phyloP scores from a whole-genome alignment of 148 eudicot genomes.

The Vaccinium corymbosum region DNA sequence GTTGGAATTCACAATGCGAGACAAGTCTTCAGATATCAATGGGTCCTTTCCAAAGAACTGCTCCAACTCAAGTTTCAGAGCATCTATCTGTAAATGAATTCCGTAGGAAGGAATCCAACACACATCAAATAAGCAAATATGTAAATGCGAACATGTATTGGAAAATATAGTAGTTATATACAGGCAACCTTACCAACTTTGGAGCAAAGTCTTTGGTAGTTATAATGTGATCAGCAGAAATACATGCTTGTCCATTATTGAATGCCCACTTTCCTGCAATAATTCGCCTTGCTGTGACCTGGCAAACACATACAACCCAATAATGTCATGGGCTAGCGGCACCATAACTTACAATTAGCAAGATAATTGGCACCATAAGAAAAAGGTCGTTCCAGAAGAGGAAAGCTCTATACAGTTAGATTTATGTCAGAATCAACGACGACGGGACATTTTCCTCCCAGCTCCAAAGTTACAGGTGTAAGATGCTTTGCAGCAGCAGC shows the following conservation, averaged over 20 bases:
- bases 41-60: constrained; percentile 50
- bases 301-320: neutral
- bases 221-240: constrained; percentile 56
- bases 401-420: constrained; percentile 28
- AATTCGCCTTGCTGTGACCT: constrained; percentile 57
- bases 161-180: neutral
- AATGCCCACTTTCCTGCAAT: constrained; percentile 60
- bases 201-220: constrained; percentile 61
- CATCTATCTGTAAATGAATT: constrained; percentile 36
- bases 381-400: neutral
- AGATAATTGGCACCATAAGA: neutral
- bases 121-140: neutral
- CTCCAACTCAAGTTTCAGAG: constrained; percentile 38
- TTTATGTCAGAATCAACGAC: constrained; percentile 49
- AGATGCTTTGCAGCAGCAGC: constrained; percentile 72
- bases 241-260: constrained; percentile 64
- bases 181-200: constrained; percentile 37
- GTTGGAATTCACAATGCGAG: constrained; percentile 46
- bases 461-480: constrained; percentile 69
- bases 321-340: neutral
- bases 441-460: constrained; percentile 69
- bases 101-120: constrained; percentile 1
- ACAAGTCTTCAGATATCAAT: constrained; percentile 40
- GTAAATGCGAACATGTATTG: too few relatives aligned
- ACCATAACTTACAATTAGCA: neutral